These are phyloP conservation scores for Mortierella claussenii DNA, from an alignment of 192 early-diverging fungal species.

Conservation along the genomic window DNA sequence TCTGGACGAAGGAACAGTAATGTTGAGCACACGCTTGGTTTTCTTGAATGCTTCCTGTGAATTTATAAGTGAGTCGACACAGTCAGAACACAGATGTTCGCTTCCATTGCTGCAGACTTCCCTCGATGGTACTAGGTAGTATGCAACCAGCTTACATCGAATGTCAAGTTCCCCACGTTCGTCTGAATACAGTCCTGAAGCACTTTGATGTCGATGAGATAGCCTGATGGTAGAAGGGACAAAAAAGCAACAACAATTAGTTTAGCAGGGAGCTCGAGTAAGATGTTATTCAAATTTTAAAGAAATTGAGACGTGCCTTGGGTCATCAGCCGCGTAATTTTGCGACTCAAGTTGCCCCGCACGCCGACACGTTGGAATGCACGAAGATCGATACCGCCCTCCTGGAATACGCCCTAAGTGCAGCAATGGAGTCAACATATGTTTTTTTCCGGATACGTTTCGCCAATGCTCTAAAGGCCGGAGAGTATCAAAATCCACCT, in stretches of 20 bases:
- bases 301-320: slow-evolving; percentile 56
- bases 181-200: slow-evolving; percentile 75
- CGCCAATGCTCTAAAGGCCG: too few relatives aligned
- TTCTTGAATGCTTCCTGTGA: slow-evolving; percentile 72
- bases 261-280: too few relatives aligned
- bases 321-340: slow-evolving; percentile 73
- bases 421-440: too few relatives aligned
- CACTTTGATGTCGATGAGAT: slow-evolving; percentile 80
- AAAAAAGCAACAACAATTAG: too few relatives aligned
- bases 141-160: slow-evolving; percentile 57
- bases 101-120: background rate
- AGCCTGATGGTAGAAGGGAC: slow-evolving; percentile 52
- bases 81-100: too few relatives aligned
- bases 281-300: too few relatives aligned
- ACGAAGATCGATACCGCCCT: slow-evolving; percentile 69
- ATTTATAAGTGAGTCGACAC: too few relatives aligned
- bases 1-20: slow-evolving; percentile 76
- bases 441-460: too few relatives aligned
- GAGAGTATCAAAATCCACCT: too few relatives aligned
- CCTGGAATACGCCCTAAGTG: slow-evolving; percentile 44
- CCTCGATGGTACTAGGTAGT: background rate
- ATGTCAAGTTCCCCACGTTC: slow-evolving; percentile 80
- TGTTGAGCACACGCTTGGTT: slow-evolving; percentile 80
- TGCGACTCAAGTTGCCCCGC: slow-evolving; percentile 68
- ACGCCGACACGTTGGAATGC: slow-evolving; percentile 70